phyloP scores from a whole-genome alignment of 31 red algal species.

The Asparagopsis taxiformis region DNA sequence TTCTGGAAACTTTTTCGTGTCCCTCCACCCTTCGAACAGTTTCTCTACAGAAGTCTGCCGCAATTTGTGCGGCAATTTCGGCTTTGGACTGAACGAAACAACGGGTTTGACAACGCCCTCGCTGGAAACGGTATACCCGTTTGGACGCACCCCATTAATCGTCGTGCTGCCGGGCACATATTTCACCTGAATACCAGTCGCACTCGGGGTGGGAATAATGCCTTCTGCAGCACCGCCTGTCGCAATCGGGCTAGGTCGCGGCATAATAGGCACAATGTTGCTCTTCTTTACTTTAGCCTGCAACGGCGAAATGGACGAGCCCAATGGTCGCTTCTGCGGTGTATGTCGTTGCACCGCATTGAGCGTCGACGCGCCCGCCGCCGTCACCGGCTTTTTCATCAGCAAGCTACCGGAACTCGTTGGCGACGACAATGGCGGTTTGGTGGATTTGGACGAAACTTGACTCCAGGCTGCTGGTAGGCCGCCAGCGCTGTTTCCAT shows the following conservation, averaged over 20 bases:
- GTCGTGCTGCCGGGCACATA: slow-evolving; percentile 34
- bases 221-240: not conserved
- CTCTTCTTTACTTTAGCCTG: too few species aligned
- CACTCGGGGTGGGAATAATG: slow-evolving; percentile 29
- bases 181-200: slow-evolving; percentile 16
- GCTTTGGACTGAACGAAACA: slow-evolving; percentile 45
- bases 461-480: slow-evolving; percentile 52
- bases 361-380: too few species aligned
- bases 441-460: slow-evolving; percentile 9
- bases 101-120: slow-evolving; percentile 44
- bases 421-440: not conserved
- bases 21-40: slow-evolving; percentile 37
- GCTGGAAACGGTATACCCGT: slow-evolving; percentile 42
- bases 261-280: too few species aligned
- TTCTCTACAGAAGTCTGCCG: slow-evolving; percentile 55
- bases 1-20: slow-evolving; percentile 23
- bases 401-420: too few species aligned
- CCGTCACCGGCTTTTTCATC: too few species aligned
- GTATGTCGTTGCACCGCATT: too few species aligned
- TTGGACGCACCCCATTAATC: slow-evolving; percentile 40
- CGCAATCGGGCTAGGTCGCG: not conserved
- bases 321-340: too few species aligned
- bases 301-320: too few species aligned
- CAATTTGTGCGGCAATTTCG: slow-evolving; percentile 46
- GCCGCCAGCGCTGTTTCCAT: slow-evolving; percentile 3